Conservation (phyloP, 805 yeast species). For the Pichia nakasei region DNA sequence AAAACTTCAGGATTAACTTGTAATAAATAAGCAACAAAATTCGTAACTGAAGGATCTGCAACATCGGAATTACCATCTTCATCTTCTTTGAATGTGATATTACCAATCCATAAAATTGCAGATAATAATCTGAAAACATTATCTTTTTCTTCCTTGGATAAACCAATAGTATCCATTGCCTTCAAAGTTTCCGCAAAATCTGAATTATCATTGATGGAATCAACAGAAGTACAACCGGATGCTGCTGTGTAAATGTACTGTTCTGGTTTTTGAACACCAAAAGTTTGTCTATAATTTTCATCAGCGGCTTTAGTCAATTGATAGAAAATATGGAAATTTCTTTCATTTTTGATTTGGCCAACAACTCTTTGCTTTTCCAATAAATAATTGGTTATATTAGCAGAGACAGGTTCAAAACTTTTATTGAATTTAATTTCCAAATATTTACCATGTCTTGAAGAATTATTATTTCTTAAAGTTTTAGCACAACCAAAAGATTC, state of each 20-base stretch:
- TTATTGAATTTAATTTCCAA: constrained; percentile 81
- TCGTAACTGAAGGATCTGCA: constrained; percentile 83
- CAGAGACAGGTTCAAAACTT: constrained; percentile 83
- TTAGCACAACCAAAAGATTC: constrained; percentile 94
- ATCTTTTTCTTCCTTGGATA: constrained; percentile 77
- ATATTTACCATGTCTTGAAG: constrained; percentile 90
- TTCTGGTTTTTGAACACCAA: constrained; percentile 92
- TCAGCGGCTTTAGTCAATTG: constrained; percentile 91
- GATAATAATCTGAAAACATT: constrained; percentile 80
- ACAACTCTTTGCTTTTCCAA: constrained; percentile 95
- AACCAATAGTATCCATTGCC: constrained; percentile 86
- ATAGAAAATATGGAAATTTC: constrained; percentile 95
- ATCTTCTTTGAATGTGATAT: constrained; percentile 75
- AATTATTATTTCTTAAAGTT: constrained; percentile 80
- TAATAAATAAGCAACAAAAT: constrained; percentile 84
- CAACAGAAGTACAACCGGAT: constrained; percentile 78
- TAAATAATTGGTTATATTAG: constrained; percentile 89
- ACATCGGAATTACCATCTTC: constrained; percentile 79
- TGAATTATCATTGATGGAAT: constrained; percentile 71
- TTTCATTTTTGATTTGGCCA: constrained; percentile 83
- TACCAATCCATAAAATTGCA: constrained; percentile 90
- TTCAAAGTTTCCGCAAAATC: constrained; percentile 59
- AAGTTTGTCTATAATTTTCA: constrained; percentile 70
- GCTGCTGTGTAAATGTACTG: constrained; percentile 83
- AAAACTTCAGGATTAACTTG: constrained; percentile 67